Conservation (phyloP, 805 yeast genomes). For the Kluyveromyces aestuarii region DNA sequence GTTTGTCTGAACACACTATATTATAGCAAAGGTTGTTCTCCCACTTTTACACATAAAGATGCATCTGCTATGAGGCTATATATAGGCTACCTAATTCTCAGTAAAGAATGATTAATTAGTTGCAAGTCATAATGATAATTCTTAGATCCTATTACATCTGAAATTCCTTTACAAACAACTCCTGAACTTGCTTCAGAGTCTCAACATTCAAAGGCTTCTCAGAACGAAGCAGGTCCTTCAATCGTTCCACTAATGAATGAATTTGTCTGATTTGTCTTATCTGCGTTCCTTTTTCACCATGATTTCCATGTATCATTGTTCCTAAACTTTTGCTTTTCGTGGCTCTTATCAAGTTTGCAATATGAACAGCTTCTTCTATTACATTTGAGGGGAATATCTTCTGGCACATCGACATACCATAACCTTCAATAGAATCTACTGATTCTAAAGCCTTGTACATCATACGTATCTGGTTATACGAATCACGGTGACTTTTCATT, state of each 20-base stretch:
- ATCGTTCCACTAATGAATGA: conserved; percentile 19
- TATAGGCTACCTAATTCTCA: conserved; percentile 25
- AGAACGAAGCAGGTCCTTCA: conserved; percentile 10
- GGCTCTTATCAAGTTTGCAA: conserved; percentile 13
- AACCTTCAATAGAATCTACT: conserved; percentile 19
- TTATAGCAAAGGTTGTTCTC: conserved; percentile 40
- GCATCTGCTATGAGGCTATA: conserved; percentile 55
- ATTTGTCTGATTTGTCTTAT: conserved; percentile 19
- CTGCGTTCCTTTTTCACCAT: neutral
- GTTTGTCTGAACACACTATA: conserved; percentile 69
- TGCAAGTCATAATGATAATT: neutral
- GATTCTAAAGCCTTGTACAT: conserved; percentile 22
- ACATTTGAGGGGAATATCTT: conserved; percentile 18
- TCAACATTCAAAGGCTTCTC: conserved; percentile 9
- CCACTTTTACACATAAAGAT: conserved; percentile 56
- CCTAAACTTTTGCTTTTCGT: conserved; percentile 5
- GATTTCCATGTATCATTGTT: conserved; percentile 6
- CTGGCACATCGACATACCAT: conserved; percentile 25
- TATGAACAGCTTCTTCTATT: conserved; percentile 21
- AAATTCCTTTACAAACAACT: conserved; percentile 15
- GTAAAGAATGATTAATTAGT: neutral
- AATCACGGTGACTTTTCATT: conserved; percentile 25
- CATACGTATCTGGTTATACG: conserved; percentile 20
- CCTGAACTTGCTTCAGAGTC: conserved; percentile 18
- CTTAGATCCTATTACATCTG: neutral